These are phyloP conservation scores for Favolaschia claudopus DNA, from an alignment of 768 basidiomycete genomes.

Conservation along the genomic window DNA sequence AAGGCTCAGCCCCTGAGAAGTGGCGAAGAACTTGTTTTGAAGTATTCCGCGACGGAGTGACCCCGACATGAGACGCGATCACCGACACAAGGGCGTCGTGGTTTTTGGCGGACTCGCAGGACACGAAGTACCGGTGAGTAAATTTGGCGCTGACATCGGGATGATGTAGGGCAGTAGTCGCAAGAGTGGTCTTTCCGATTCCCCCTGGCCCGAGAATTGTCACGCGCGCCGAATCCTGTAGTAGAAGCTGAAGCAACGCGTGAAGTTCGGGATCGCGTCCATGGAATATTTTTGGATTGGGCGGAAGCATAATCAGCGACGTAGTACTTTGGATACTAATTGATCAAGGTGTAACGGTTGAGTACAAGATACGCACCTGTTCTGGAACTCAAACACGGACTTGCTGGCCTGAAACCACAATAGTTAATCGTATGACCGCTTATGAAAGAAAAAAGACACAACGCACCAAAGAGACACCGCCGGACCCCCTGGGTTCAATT, in stretches of 20 bases:
- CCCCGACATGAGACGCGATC: neutral
- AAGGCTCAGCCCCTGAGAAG: neutral
- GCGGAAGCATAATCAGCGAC: constrained; percentile 5
- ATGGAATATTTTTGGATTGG: constrained; percentile 15
- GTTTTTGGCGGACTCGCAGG: constrained; percentile 7
- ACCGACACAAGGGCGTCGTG: constrained; percentile 2
- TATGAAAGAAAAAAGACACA: neutral
- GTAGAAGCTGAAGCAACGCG: constrained; percentile 2
- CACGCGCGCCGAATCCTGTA: constrained; percentile 3
- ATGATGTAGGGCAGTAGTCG: constrained; percentile 13
- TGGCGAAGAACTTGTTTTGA: constrained; percentile 1
- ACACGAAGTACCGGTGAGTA: constrained; percentile 7
- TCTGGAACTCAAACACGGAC: neutral
- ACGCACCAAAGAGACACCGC: neutral
- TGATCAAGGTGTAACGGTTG: neutral
- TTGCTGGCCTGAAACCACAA: neutral
- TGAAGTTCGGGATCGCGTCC: constrained; percentile 6
- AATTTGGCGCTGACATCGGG: constrained; percentile 6
- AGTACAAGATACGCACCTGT: constrained; percentile 5
- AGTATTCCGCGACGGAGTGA: neutral
- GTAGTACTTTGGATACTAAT: too few relatives aligned
- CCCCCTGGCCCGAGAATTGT: constrained; percentile 16
- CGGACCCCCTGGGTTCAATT: neutral
- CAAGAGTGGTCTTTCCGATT: constrained; percentile 20
- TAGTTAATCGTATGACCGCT: neutral